Base-by-base conservation (phyloP, 108 stramenopile species). In the Pseudonitzschia multistriata region DNA sequence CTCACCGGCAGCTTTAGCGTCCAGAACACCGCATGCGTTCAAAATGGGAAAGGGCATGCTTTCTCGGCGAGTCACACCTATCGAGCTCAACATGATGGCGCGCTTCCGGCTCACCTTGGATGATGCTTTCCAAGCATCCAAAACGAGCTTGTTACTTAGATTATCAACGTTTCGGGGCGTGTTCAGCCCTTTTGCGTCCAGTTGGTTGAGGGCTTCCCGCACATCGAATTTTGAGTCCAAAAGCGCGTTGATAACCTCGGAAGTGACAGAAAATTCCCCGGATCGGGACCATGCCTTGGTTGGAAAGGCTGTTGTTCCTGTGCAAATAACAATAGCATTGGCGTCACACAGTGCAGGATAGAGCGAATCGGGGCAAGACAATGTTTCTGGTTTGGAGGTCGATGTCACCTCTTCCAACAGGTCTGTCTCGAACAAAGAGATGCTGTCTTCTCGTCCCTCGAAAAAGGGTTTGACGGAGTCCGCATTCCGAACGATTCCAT, bases 1-100 rank as follows among this genome's bases (percentile, higher is more conserved):
- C 72, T 90, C 92, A 52, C 82, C 89, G 24, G 62, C 65, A 10
- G 74, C 72, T 70, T 90, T 88, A 54, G 89, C 86, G 69, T 85
- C 83, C 47, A 90, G 71, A 7, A 93, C 92, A 19, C 92, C 89
- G 66, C 78, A 89, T 0, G 84, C 78, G 77, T 93, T 93, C 31
- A 93, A 61, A 52, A 93, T 83, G 0, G 73, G 61, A 74, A 87
- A 93, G 25, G 92, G 92, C 80, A 90, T 78, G n/a, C 67, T 29
- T 40, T 77, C 78, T 22, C 74, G 60, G 25, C 89, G 71, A 45
- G 77, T 49, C 27, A 90, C 87, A 22, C 92, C 92, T 25, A 93
- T 71, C 30, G 81, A 83, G 21, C 64, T 83, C 31, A 86, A 33
- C 60, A 88, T 55, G 24, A 83, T 59, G 15, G 79, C 70, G 25